Base-by-base conservation (phyloP, 1,284 basidiomycete species). In the Meira nashicola region DNA sequence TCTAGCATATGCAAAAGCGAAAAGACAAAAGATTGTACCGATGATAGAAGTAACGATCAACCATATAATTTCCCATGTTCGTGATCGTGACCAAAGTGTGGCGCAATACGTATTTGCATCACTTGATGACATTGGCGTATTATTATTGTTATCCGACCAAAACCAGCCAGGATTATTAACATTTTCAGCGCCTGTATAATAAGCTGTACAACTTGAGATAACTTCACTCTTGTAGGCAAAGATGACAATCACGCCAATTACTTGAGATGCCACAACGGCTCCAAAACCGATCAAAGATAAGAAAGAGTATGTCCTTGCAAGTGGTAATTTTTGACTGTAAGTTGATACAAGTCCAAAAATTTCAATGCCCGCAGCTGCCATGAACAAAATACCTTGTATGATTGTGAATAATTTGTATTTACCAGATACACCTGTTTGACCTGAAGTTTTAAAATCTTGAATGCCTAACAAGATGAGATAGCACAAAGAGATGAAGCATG, bases 1-100 rank as follows among this genome's bases (percentile, higher is more conserved):
- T 1, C 68, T 48, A 12, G 66, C 68, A 48, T 70, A 73, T 2
- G 62, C 68, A 23, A 73, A 73, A 65, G 62, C 61, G 61, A 73
- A 66, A 47, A 67, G 39, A 48, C 71, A 64, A 39, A 73, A 71
- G 3, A 71, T 60, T 9, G 64, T 28, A 19, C 71, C 71, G 23
- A 73, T 38, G 19, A 68, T 9, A 11, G 64, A 21, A 4, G 65
- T 64, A 37, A 71, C 60, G 47, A 73, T 39, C 12, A 73, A 61
- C 68, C 70, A 70, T 23, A 72, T 59, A 19, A 72, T 70, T 43
- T 58, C 48, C 70, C 68, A 68, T 21, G 59, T 68, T 5, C 63
- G 62, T 28, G 58, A 56, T 46, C 62, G 60, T 40, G 46, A 65
- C 68, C 68, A 73, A 38, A 44, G 47, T 39, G 50, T 47, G 39